Conservation (phyloP, 345 rosid species). For the Ceriops decandra region DNA sequence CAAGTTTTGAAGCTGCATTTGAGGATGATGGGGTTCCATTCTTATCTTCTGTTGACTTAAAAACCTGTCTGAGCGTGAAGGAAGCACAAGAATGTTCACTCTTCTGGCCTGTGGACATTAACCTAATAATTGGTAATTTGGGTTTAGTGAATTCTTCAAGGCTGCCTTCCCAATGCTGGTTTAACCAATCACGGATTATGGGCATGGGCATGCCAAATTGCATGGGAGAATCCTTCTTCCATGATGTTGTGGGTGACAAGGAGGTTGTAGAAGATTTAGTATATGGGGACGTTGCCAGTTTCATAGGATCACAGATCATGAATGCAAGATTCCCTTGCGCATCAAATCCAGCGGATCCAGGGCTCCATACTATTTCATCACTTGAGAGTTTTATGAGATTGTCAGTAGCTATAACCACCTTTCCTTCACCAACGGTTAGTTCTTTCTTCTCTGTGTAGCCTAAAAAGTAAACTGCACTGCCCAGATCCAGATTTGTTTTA, state of each 20-base stretch:
- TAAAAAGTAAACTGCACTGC: constrained; percentile 66
- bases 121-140: constrained; percentile 73
- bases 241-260: constrained; percentile 59
- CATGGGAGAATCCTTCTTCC: constrained; percentile 60
- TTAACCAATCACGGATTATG: constrained; percentile 85
- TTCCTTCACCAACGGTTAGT: constrained; percentile 74
- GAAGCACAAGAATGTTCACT: constrained; percentile 87
- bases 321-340: constrained; percentile 87
- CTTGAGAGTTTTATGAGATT: constrained; percentile 86
- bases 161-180: constrained; percentile 98
- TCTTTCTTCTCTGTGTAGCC: constrained; percentile 66
- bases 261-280: constrained; percentile 64
- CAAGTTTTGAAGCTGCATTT: constrained; percentile 31
- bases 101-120: constrained; percentile 90
- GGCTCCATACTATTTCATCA: constrained; percentile 71
- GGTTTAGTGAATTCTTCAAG: constrained; percentile 85
- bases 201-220: constrained; percentile 96
- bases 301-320: constrained; percentile 98
- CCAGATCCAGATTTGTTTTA: constrained; percentile 73
- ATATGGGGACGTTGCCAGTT: constrained; percentile 81
- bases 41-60: constrained; percentile 57
- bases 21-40: constrained; percentile 55
- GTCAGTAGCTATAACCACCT: constrained; percentile 89
- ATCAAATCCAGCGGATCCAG: constrained; percentile 96
- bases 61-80: constrained; percentile 73